Base-by-base conservation (phyloP, 169 alveolate genomes). In the Babesia divergens region DNA sequence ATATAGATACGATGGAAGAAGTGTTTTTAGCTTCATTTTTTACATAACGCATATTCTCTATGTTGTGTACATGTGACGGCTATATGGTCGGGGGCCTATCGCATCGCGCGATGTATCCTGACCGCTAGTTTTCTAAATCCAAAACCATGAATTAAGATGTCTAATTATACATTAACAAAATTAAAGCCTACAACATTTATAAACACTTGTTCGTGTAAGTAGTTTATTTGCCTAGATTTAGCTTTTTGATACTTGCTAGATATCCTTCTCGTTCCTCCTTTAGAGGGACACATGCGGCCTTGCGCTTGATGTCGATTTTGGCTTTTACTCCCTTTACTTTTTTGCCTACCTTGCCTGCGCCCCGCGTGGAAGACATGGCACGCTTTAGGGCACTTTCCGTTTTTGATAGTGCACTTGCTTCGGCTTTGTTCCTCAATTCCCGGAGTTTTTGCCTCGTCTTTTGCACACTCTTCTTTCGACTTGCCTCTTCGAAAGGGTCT, bases 371-470 rank as follows among this genome's bases (percentile, higher is more conserved):
- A 11, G 51, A 22, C 43, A 31, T 62, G 26, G 77, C 64, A 35
- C 64, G 65, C 26, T 52, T 18, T 18, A 66, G 53, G 3, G 77
- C 55, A 34, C 54, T 66, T 31, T 66, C 31, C 26, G 77, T 55
- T 11, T 55, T 40, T 24, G 6, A 4, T 9, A 51, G 40, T 28
- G 64, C 37, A 37, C 28, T 46, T 6, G 55, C 83, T 49, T 82
- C 90, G 34, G 50, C 62, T 46, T 75, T 75, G 60, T 82, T 82
- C 29, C 90, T 46, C 80, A 82, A 34, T 65, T 80, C 84, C 49
- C 88, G 58, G 9, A 80, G 26, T 34, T 69, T 80, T 64, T 80
- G 84, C 44, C 74, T 69, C 43, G 82, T 38, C 52, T 77, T 77
- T 38, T 37, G 38, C 13, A 67, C 47, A 13, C 65, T 42, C 65